Base-by-base conservation (phyloP, 352 stramenopile species). In the Pythium oligandrum region DNA sequence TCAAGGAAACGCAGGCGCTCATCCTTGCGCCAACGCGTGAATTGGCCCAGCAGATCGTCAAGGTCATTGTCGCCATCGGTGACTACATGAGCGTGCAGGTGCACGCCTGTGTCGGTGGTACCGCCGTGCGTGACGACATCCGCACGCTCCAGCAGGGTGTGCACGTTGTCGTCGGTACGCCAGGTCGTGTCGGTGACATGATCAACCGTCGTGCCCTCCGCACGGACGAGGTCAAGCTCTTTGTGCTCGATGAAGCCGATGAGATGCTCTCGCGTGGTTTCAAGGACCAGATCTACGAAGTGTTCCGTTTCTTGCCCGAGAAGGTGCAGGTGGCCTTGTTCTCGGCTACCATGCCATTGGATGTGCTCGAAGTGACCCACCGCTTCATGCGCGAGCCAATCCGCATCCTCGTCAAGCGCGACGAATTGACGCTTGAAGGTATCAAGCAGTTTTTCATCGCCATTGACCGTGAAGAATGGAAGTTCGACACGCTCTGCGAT, bases 211-310 rank as follows among this genome's bases (percentile, higher is more conserved):
- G 96, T 36, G 94, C 92, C 42, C 82, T 99, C 33, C 81, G 90
- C 57, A 91, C 98, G 8, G 92, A 98, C 58, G 78, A 87, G 55
- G 96, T 99, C 62, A 96, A 96, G 65, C 83, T 99, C 57, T 99
- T 99, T 68, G 93, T 98, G 59, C 76, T 99, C 42, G 97, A 99
- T 83, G 97, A 99, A 71, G 97, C 97, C 60, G 97, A 99, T 96
- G 97, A 99, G 81, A 99, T 99, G 97, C 91, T 99, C 48, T 98
- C 86, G 53, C 86, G 93, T 69, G 97, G 97, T 55, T 99, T 99
- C 86, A 99, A 99, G 84, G 97, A 99, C 71, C 96, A 99, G 79
- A 99, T 99, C 73, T 99, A 99, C 82, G 96, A 99, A 48, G 97
- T 99, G 37, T 99, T 99, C 83, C 96, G 98, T 57, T 99, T 98